Base-by-base conservation (phyloP, 73 alveolate species). In the Breviolum minutum region DNA sequence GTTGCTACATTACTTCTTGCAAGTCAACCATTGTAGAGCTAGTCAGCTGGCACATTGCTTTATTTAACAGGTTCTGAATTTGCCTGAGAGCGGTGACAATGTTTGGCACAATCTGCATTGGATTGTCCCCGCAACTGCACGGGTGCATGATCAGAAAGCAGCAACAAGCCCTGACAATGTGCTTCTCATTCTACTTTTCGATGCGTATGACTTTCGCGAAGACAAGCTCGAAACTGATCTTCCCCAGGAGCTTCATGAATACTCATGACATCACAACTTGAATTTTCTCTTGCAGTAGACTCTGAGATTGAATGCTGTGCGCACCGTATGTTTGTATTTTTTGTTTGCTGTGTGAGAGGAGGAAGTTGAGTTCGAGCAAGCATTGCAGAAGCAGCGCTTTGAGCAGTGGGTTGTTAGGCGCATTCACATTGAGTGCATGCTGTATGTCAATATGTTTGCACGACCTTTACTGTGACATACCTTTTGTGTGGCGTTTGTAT, bases 41-140 rank as follows among this genome's bases (percentile, higher is more conserved):
- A 40, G 54, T 40, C 54, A 40, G 54, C 54, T 40, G 54, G 77
- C 77, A 68, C 77, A 14, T 68, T 68, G 77, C 77, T 17, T 68
- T 4, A 22, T 77, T 77, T 79, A 29, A 48, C 30, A 91, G 97
- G 97, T 91, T 14, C 74, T 91, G 5, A 91, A 91, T 30, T 40
- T 91, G 14, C 97, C 97, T 6, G 97, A 91, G 64, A 91, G 63
- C 77, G 97, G 97, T 9, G 97, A 91, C 97, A 91, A 91, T 40
- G 87, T 91, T 22, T 91, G 97, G 97, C 97, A 91, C 97, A 91
- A 91, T 87, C 97, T 91, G 63, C 97, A 91, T 76, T 91, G 97
- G 97, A 70, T 91, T 24, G 97, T 91, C 62, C 97, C 97, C 4
- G 97, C 97, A n/a, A 76, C 77, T 6, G 97, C 97, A 14, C 84